Evolutionary conservation across 495 filamentous ascomycete species (phyloP).

Genomic region (Neurospora sp.): DNA sequence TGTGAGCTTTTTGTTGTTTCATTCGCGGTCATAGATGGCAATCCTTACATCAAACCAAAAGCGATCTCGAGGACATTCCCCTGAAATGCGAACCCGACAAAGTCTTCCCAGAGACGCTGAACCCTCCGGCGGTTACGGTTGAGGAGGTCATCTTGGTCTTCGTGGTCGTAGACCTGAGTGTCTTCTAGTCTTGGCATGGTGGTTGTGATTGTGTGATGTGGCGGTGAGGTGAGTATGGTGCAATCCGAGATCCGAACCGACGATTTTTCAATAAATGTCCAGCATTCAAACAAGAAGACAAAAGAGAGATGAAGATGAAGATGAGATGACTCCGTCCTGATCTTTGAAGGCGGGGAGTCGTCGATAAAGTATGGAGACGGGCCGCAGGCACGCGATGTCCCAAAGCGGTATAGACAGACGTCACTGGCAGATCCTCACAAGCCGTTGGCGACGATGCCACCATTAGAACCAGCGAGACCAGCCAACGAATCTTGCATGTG

Average conservation of each 20-base stretch:
- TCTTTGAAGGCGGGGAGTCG: not conserved
- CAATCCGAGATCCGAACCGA: not conserved
- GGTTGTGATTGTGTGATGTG: not conserved
- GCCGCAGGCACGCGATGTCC: not conserved
- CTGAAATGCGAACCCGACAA: constrained; percentile 60
- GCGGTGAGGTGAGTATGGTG: not conserved
- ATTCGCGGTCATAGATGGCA: not conserved
- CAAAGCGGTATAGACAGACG: not conserved
- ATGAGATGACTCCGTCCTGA: not conserved
- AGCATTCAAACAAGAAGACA: not conserved
- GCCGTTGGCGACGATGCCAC: not conserved
- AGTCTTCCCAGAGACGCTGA: constrained; percentile 45
- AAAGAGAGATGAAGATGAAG: not conserved
- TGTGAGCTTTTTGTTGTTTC: not conserved
- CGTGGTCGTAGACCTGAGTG: constrained; percentile 12
- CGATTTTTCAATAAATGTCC: not conserved
- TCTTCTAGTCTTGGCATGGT: not conserved
- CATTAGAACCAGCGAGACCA: not conserved
- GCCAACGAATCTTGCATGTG: not conserved
- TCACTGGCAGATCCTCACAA: not conserved
- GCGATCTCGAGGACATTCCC: constrained; percentile 71
- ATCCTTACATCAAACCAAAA: constrained; percentile 58
- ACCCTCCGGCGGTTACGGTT: constrained; percentile 23
- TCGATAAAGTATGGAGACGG: not conserved
- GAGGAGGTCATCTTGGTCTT: constrained; percentile 26